Base-by-base conservation (phyloP, 257 asterid genomes). In the Striga asiatica region DNA sequence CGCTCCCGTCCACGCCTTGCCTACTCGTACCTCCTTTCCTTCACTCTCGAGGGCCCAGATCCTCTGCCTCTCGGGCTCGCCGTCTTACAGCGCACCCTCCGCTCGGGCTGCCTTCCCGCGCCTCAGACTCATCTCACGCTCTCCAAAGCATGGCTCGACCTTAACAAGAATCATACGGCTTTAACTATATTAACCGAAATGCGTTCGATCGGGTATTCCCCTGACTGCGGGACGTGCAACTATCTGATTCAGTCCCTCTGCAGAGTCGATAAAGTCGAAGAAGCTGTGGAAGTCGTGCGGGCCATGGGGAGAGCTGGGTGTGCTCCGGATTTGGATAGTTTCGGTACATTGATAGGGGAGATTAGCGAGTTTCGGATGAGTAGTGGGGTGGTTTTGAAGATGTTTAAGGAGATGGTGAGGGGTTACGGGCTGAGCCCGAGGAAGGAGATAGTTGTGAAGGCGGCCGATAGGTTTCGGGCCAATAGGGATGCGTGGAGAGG, bases 181-280 rank as follows among this genome's bases (percentile, higher is more conserved):
- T 45, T 71, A 0, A 56, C 25, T 37, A 55, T 84, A 35, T 78
- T 87, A 14, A 50, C 41, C 10, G 87, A 76, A 58, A 80, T 84
- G 95, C 56, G 53, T n/a, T 63, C 76, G 0, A 66, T 81, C 6
- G 96, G 95, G 18, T 87, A 81, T 67, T 63, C 71, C 25, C 86
- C 80, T 0, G 95, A 89, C 29, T 64, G 67, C 42, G 92, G 92
- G 41, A 81, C 89, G 8, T 87, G 95, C 67, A 87, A 77, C 49
- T 84, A 77, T 59, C 81, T 91, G 13, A 78, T 87, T 49, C 67
- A 65, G 37, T 84, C 96, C 0, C 89, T 91, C 14, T 82, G 96
- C 75, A 84, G 79, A 68, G 74, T 78, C 31, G 81, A 74, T 66
- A 78, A 53, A 31, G n/a, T 75, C 22, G 66, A 53, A 6, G 95